Evolutionary conservation across 768 basidiomycete genomes (phyloP).

Genomic region (Macrolepiota albuminosa): DNA sequence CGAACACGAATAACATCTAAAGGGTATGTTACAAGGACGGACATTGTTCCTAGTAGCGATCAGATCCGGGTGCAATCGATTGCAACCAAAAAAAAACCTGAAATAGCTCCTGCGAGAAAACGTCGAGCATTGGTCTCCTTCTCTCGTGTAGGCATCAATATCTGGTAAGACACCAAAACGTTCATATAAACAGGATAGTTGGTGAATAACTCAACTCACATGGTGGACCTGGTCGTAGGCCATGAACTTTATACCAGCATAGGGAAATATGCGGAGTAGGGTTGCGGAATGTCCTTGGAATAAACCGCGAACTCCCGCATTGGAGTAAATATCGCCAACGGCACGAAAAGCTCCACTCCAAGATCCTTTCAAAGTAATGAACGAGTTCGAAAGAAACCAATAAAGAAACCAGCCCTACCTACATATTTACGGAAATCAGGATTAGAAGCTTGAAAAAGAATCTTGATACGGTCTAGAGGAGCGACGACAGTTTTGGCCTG

Average conservation of each 20-base stretch:
- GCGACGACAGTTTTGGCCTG: slow-evolving; percentile 95
- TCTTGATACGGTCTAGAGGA: slow-evolving; percentile 96
- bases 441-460: slow-evolving; percentile 96
- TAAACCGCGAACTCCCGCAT: slow-evolving; percentile 70
- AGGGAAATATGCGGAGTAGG: slow-evolving; percentile 90
- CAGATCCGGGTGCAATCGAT: neutral
- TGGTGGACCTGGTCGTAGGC: slow-evolving; percentile 85
- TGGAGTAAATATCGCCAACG: slow-evolving; percentile 61
- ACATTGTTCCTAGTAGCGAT: slow-evolving; percentile 57
- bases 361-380: slow-evolving; percentile 49
- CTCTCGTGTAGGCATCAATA: slow-evolving; percentile 80
- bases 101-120: slow-evolving; percentile 82
- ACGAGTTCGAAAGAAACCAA: neutral
- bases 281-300: slow-evolving; percentile 97
- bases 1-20: slow-evolving; percentile 94
- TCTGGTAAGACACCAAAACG: slow-evolving; percentile 32
- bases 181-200: neutral
- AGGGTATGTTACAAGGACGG: slow-evolving; percentile 92
- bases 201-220: slow-evolving; percentile 33
- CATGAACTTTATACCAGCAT: slow-evolving; percentile 97
- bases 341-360: slow-evolving; percentile 85
- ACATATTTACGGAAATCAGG: slow-evolving; percentile 93
- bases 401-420: slow-evolving; percentile 47
- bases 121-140: slow-evolving; percentile 74
- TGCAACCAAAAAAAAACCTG: slow-evolving; percentile 50